Evolutionary conservation across 2,329 filamentous ascomycete species (phyloP).

Genomic region (Aspergillus pseudoglaucus): DNA sequence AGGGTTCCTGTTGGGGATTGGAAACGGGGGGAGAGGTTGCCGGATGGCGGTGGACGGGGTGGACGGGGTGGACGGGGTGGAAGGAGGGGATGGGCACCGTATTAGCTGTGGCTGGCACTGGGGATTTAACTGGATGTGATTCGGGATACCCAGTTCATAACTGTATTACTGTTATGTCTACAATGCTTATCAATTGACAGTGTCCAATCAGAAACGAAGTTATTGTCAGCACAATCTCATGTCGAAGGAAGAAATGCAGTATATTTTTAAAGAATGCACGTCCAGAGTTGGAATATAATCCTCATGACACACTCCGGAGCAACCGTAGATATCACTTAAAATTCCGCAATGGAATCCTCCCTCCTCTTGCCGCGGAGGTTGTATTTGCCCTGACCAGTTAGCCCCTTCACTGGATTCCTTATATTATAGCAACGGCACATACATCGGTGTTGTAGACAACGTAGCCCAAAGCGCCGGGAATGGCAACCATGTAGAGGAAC

Average conservation of each 20-base stretch:
- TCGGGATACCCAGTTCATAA: neutral
- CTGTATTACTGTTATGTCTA: neutral
- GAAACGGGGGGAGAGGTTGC: slow-evolving; percentile 43
- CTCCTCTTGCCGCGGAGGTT: slow-evolving; percentile 80
- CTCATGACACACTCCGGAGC: slow-evolving; percentile 1
- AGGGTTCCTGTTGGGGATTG: slow-evolving; percentile 43
- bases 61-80: slow-evolving; percentile 30
- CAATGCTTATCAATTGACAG: neutral
- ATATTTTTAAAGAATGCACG: slow-evolving; percentile 29
- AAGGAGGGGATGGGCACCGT: slow-evolving; percentile 36
- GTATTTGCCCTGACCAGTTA: slow-evolving; percentile 65
- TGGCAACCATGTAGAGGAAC: slow-evolving; percentile 66
- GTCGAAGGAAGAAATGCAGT: slow-evolving; percentile 22
- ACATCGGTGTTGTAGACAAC: slow-evolving; percentile 79
- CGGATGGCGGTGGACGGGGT: slow-evolving; percentile 27
- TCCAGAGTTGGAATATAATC: slow-evolving; percentile 7
- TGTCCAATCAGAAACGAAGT: neutral
- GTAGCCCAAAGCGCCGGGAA: slow-evolving; percentile 66
- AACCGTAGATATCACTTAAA: slow-evolving; percentile 43
- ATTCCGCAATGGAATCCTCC: slow-evolving; percentile 78
- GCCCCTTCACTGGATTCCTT: slow-evolving; percentile 4
- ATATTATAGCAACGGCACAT: slow-evolving; percentile 43
- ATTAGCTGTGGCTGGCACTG: slow-evolving; percentile 14
- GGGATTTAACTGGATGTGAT: neutral
- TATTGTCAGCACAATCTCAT: too few relatives aligned